Evolutionary conservation across 495 filamentous ascomycete species (phyloP).

Genomic region (Aspergillus incahuasiensis): DNA sequence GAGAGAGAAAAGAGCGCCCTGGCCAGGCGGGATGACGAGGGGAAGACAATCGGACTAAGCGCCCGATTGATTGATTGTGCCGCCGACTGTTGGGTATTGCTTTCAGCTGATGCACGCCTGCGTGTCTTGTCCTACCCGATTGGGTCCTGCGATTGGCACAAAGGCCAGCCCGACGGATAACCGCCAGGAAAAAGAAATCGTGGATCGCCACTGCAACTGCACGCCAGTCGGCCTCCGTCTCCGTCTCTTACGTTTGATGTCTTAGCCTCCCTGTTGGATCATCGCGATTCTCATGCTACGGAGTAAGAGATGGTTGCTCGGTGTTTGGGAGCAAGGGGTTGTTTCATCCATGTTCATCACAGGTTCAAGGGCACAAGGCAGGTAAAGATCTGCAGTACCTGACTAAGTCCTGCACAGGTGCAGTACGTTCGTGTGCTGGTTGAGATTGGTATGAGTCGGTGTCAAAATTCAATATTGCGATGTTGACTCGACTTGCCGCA

Average conservation of each 20-base stretch:
- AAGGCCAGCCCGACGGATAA: constrained; percentile 8
- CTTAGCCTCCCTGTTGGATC: background rate
- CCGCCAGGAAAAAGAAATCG: constrained; percentile 5
- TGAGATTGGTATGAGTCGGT: background rate
- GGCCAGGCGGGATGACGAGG: constrained; percentile 2
- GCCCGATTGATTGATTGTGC: constrained; percentile 2
- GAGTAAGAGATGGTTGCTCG: background rate
- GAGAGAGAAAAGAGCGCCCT: background rate
- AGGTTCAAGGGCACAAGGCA: background rate
- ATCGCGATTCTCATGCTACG: background rate
- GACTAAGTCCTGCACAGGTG: background rate
- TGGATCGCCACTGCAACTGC: background rate
- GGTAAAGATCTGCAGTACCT: background rate
- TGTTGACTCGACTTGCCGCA: background rate
- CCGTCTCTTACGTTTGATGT: background rate
- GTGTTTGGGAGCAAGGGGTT: background rate
- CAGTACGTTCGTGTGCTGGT: background rate
- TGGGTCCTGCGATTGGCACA: constrained; percentile 14
- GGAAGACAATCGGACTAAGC: constrained; percentile 1
- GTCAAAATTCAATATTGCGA: background rate
- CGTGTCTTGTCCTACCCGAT: constrained; percentile 21
- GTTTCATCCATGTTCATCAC: background rate
- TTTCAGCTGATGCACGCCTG: constrained; percentile 26
- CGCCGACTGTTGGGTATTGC: background rate
- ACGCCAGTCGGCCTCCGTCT: background rate